phyloP scores from a whole-genome alignment of 257 asterid species.

The Lycium ferocissimum region DNA sequence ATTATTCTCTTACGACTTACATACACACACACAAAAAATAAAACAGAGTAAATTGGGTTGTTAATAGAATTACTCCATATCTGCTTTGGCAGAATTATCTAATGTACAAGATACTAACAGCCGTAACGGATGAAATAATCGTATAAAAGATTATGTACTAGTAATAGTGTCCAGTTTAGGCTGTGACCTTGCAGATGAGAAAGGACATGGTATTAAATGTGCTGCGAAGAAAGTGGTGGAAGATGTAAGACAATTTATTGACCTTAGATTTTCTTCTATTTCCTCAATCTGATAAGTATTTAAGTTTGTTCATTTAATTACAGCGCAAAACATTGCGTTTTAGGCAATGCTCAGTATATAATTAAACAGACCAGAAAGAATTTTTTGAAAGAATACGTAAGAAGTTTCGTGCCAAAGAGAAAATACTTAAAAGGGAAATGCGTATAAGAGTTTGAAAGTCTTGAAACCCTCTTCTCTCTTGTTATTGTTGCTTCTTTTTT shows the following conservation, averaged over 20 bases:
- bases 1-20: not conserved
- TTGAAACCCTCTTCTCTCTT: too few relatives aligned
- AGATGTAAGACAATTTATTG: not conserved
- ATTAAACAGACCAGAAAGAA: not conserved
- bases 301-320: not conserved
- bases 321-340: not conserved
- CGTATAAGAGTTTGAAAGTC: not conserved
- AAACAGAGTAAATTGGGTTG: slow-evolving; percentile 30
- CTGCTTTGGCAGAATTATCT: too few relatives aligned
- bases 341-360: not conserved
- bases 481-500: too few relatives aligned
- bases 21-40: not conserved
- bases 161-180: slow-evolving; percentile 10
- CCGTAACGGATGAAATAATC: too few relatives aligned
- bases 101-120: too few relatives aligned
- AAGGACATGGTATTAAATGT: slow-evolving; percentile 10
- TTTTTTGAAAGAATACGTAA: not conserved
- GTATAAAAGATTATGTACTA: not conserved
- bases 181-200: not conserved
- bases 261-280: not conserved
- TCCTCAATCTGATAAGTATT: not conserved
- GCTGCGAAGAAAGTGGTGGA: not conserved
- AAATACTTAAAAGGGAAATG: not conserved
- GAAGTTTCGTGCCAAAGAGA: not conserved
- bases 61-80: not conserved